Conservation (phyloP, 73 alveolate genomes). For the Breviolum minutum region DNA sequence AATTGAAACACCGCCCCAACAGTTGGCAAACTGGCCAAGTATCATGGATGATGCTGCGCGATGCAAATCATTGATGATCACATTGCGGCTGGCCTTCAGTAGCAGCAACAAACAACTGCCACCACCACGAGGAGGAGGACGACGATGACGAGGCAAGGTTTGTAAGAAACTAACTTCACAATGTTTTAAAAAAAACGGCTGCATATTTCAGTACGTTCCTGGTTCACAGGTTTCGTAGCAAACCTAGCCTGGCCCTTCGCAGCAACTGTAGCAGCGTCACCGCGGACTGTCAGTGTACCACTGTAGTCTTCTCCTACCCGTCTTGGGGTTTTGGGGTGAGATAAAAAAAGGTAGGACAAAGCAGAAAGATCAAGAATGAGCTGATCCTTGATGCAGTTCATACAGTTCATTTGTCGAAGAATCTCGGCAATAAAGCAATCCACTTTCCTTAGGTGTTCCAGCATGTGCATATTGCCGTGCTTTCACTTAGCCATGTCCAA, state of each 20-base stretch:
- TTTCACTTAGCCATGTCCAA: background rate
- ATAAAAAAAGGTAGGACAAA: too few species aligned
- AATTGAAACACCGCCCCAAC: background rate
- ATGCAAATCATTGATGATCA: conserved; percentile 85
- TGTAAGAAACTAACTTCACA: too few species aligned
- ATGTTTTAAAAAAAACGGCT: too few species aligned
- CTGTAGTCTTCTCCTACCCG: conserved; percentile 76
- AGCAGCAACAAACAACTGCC: background rate
- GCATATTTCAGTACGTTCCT: background rate
- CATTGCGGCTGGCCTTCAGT: conserved; percentile 69
- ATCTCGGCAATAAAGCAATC: conserved; percentile 84
- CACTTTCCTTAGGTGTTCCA: conserved; percentile 34
- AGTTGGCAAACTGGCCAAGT: background rate
- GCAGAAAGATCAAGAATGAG: background rate
- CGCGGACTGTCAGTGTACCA: conserved; percentile 72
- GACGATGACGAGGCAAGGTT: too few species aligned
- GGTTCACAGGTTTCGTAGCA: background rate
- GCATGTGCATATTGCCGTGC: background rate
- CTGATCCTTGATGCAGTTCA: conserved; percentile 70
- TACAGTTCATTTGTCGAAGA: conserved; percentile 64
- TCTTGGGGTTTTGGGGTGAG: background rate
- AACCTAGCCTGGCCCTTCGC: conserved; percentile 71
- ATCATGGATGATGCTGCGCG: conserved; percentile 89
- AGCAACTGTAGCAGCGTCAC: conserved; percentile 86
- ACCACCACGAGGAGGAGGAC: too few species aligned